Conservation (phyloP, 2,329 filamentous ascomycete species). For the Venturia effusa region DNA sequence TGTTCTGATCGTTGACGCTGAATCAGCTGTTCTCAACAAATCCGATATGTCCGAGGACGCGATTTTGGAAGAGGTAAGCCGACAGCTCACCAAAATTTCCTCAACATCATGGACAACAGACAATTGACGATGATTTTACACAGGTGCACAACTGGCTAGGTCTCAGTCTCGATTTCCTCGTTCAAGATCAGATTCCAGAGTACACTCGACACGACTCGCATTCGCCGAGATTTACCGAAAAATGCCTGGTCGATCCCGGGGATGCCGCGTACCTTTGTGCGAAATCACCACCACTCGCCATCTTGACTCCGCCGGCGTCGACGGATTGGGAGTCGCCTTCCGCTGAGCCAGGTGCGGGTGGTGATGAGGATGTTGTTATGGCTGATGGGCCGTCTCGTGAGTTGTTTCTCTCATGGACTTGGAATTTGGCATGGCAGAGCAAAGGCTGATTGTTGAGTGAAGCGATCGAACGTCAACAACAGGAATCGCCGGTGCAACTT, state of each 20-base stretch:
- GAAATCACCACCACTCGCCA: neutral
- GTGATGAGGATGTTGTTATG: neutral
- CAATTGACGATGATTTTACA: neutral
- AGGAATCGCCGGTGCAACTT: neutral
- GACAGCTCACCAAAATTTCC: neutral
- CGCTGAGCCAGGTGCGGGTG: neutral
- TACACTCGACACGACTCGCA: neutral
- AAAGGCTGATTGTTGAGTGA: neutral
- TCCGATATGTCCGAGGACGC: constrained; percentile 1
- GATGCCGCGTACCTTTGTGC: neutral
- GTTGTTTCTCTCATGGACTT: no score
- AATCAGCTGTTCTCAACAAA: neutral
- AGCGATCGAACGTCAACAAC: neutral
- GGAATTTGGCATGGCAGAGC: neutral
- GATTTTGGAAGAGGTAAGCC: constrained; percentile 2
- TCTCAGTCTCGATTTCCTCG: constrained; percentile 3
- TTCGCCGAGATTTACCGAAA: neutral
- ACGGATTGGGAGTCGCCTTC: constrained; percentile 2
- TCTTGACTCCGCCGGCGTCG: neutral
- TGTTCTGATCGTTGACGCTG: neutral
- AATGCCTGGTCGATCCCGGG: neutral
- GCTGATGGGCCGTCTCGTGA: neutral
- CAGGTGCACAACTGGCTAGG: constrained; percentile 8
- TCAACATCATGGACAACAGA: neutral
- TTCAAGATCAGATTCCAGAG: neutral